A percentile compares a stretch with the other conserved stretches of the same genome.
phyloP scores from a whole-genome alignment of 192 early-diverging fungal genomes.

The Backusella tarrabulga region DNA sequence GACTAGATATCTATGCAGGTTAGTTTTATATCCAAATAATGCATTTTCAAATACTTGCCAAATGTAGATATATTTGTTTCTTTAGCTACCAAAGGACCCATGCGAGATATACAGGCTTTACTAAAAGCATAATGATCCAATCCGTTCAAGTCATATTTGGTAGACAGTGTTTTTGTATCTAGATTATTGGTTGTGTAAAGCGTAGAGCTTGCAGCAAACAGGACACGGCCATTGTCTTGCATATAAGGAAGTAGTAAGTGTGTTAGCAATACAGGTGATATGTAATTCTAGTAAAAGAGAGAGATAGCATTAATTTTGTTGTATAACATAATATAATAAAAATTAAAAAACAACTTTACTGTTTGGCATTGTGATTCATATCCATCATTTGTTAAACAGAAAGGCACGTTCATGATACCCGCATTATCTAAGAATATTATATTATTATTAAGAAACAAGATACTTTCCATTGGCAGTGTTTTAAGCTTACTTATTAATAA shows the following conservation, averaged over 20 bases:
- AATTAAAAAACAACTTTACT: background rate
- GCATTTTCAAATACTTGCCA: background rate
- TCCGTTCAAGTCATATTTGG: slow-evolving; percentile 4
- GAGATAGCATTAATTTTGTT: background rate
- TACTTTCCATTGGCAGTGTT: background rate
- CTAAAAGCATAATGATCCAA: slow-evolving; percentile 12
- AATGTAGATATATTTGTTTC: background rate
- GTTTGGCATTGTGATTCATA: slow-evolving; percentile 19
- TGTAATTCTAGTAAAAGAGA: slow-evolving; percentile 2
- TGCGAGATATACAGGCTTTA: slow-evolving; percentile 9
- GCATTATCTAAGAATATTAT: slow-evolving; percentile 15
- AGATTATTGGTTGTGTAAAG: slow-evolving; percentile 5
- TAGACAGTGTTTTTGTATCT: background rate
- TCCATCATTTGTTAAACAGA: background rate
- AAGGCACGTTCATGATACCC: slow-evolving; percentile 18
- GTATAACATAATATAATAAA: background rate
- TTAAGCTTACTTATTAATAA: background rate
- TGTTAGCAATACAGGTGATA: slow-evolving; percentile 9
- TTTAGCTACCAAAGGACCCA: background rate
- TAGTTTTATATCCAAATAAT: background rate
- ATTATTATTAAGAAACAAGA: background rate
- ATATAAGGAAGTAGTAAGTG: slow-evolving; percentile 1
- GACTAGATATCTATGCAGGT: background rate
- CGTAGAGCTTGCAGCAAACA: slow-evolving; percentile 20
- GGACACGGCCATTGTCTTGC: background rate